Evolutionary conservation across 257 asterid genomes (phyloP).

Genomic region (Fraxinus quadrangulata): DNA sequence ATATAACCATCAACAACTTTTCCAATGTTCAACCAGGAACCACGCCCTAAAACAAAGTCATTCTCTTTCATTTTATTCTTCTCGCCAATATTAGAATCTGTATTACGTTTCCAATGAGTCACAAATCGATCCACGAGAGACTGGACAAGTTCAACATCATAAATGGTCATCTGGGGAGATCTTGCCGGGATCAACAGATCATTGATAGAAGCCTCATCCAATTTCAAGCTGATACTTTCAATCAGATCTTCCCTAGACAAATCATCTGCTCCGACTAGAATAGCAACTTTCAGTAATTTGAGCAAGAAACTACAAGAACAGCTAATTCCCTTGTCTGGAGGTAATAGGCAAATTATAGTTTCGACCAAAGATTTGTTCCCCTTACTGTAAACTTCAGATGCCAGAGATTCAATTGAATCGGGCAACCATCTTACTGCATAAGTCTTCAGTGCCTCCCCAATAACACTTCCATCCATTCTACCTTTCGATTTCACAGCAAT

Average conservation of each 20-base stretch:
- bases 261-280: constrained; percentile 67
- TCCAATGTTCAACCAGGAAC: constrained; percentile 70
- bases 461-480: constrained; percentile 65
- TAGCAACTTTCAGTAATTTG: constrained; percentile 73
- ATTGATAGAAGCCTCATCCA: constrained; percentile 74
- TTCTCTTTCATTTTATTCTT: constrained; percentile 33
- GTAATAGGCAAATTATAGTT: constrained; percentile 80
- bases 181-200: constrained; percentile 81
- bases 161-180: constrained; percentile 59
- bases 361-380: constrained; percentile 74
- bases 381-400: constrained; percentile 62
- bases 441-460: constrained; percentile 78
- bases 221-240: constrained; percentile 47
- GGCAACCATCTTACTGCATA: constrained; percentile 89
- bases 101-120: constrained; percentile 40
- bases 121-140: constrained; percentile 54
- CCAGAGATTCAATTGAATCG: constrained; percentile 68
- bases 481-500: constrained; percentile 75
- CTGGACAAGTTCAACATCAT: constrained; percentile 74
- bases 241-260: constrained; percentile 61
- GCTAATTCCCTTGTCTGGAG: constrained; percentile 58
- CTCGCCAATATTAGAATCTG: constrained; percentile 36
- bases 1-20: constrained; percentile 70
- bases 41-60: constrained; percentile 65
- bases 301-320: constrained; percentile 78